Percentiles rank a stretch among this genome's conserved stretches.
These are phyloP conservation scores for Trametes maxima DNA, from an alignment of 768 basidiomycete species.

Conservation along the genomic window DNA sequence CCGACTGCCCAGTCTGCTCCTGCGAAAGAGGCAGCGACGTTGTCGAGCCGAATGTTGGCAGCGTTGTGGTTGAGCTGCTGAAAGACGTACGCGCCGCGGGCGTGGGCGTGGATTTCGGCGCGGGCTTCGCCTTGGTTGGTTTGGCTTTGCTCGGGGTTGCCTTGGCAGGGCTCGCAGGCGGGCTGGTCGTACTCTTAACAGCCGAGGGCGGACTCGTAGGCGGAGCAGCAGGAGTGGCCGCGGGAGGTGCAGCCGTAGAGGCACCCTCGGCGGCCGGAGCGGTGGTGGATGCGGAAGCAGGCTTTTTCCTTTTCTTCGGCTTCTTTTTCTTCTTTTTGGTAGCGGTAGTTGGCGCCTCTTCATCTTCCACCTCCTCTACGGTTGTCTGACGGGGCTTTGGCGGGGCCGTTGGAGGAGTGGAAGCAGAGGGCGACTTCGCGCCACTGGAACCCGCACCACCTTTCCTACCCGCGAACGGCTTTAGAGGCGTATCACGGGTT, in stretches of 20 bases:
- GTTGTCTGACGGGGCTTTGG: conserved; percentile 49
- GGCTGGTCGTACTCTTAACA: conserved; percentile 7
- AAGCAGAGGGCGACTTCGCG: not conserved
- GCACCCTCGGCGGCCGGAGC: conserved; percentile 21
- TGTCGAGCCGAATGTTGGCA: conserved; percentile 39
- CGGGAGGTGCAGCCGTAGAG: conserved; percentile 17
- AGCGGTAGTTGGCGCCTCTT: conserved; percentile 47
- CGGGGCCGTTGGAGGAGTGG: not conserved
- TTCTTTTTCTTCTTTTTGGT: conserved; percentile 80
- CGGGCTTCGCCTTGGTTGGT: conserved; percentile 11
- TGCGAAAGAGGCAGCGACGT: conserved; percentile 45
- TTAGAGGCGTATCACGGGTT: conserved; percentile 36
- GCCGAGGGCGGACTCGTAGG: conserved; percentile 10
- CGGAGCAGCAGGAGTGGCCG: conserved; percentile 16
- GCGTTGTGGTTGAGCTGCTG: conserved; percentile 26
- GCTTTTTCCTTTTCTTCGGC: conserved; percentile 63
- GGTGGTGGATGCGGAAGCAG: conserved; percentile 31
- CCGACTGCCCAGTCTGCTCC: conserved; percentile 64
- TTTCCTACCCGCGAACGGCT: conserved; percentile 22
- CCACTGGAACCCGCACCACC: not conserved
- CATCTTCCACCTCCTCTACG: conserved; percentile 76
- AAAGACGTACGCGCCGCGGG: conserved; percentile 8
- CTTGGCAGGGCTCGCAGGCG: conserved; percentile 28
- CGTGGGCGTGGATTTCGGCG: not conserved
- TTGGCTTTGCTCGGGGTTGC: not conserved